Evolutionary conservation across 2,329 filamentous ascomycete species (phyloP).

Genomic region (Scedosporium dehoogii): DNA sequence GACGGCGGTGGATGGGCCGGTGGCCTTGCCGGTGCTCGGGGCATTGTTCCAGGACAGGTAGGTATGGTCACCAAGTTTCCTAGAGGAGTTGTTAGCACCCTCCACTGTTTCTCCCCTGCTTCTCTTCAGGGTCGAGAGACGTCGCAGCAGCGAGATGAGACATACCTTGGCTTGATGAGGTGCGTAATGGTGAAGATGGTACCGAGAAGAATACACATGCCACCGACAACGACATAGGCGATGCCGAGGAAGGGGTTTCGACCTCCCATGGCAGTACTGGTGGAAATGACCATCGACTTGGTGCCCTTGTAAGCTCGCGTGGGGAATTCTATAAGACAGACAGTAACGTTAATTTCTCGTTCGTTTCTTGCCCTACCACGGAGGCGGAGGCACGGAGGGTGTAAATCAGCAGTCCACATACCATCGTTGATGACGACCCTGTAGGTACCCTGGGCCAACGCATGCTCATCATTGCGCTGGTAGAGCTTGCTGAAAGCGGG

Average conservation of each 20-base stretch:
- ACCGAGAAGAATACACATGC: constrained; percentile 83
- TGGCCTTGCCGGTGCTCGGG: constrained; percentile 31
- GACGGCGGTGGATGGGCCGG: constrained; percentile 30
- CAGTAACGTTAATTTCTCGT: constrained; percentile 4
- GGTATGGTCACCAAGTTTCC: constrained; percentile 95
- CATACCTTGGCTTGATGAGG: constrained; percentile 76
- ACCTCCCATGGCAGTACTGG: constrained; percentile 85
- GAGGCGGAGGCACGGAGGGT: not conserved
- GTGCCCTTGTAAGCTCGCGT: constrained; percentile 71
- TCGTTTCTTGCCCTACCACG: not conserved
- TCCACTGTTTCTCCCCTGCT: not conserved
- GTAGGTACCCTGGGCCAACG: constrained; percentile 65
- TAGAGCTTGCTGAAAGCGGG: constrained; percentile 93
- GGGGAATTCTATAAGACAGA: constrained; percentile 56
- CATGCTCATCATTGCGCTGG: constrained; percentile 63
- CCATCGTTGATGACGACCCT: constrained; percentile 66
- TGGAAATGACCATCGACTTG: constrained; percentile 84
- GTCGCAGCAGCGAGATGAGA: not conserved
- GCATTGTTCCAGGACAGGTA: constrained; percentile 89
- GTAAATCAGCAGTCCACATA: constrained; percentile 38
- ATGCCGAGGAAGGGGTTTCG: constrained; percentile 95
- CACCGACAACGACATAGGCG: constrained; percentile 88
- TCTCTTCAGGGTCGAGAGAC: too few relatives aligned
- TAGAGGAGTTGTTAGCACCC: constrained; percentile 22
- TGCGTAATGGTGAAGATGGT: constrained; percentile 83